These are phyloP conservation scores for Saccharomycopsis sp. DNA, from an alignment of 805 yeast genomes.

Conservation along the genomic window DNA sequence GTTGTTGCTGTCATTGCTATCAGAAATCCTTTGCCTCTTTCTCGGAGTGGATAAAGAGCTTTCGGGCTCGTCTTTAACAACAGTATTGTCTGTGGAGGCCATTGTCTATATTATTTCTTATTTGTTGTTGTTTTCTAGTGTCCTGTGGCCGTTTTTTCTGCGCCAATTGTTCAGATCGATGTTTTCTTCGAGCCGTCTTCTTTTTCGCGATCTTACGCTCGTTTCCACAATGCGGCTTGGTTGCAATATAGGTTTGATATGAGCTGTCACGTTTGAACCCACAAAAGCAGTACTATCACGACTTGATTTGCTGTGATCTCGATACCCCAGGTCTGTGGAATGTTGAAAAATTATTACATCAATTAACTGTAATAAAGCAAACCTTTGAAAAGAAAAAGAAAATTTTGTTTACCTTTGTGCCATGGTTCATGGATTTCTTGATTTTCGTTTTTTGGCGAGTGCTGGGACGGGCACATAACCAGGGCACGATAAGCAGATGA, in stretches of 20 bases:
- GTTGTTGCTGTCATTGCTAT: constrained; percentile 32
- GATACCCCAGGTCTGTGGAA: background rate
- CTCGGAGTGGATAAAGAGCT: background rate
- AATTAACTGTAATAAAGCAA: background rate
- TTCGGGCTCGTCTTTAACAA: background rate
- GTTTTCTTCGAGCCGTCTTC: no score
- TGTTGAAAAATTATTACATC: background rate
- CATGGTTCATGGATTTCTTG: no score
- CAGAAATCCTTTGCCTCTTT: background rate
- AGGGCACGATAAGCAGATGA: no score
- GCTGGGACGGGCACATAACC: no score
- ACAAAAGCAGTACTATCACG: no score
- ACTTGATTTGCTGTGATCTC: no score
- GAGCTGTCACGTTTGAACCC: no score
- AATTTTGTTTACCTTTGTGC: background rate
- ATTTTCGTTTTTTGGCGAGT: background rate
- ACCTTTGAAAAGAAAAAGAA: background rate
- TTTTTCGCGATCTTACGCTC: background rate
- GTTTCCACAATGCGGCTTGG: no score
- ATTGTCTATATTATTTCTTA: no score
- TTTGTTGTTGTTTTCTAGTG: background rate
- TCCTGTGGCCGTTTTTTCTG: no score
- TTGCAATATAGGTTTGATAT: no score
- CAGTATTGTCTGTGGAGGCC: background rate
- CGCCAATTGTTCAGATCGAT: no score